These are phyloP conservation scores for Candida endomychidarum DNA, from an alignment of 805 yeast genomes.

Conservation along the genomic window DNA sequence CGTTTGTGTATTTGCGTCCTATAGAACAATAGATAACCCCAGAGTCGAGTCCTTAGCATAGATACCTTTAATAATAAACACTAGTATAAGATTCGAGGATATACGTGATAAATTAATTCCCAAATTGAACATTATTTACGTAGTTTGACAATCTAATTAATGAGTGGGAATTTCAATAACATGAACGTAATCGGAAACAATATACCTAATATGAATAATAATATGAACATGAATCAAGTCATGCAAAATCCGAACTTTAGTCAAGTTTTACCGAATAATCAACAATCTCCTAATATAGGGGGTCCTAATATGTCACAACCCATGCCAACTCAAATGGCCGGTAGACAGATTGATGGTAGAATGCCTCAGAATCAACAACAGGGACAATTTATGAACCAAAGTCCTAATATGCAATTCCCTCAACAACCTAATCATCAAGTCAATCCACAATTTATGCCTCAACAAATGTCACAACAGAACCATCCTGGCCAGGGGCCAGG, in stretches of 20 bases:
- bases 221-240: constrained; percentile 7
- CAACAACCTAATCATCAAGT: constrained; percentile 10
- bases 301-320: constrained; percentile 5
- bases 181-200: constrained; percentile 7
- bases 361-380: neutral
- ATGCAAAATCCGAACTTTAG: constrained; percentile 11
- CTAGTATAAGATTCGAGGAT: too few species aligned
- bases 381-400: constrained; percentile 14
- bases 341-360: too few species aligned
- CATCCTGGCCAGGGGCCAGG: too few species aligned
- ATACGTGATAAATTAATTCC: too few species aligned
- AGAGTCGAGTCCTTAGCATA: too few species aligned
- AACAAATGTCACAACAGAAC: constrained; percentile 10
- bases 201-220: neutral
- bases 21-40: too few species aligned
- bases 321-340: constrained; percentile 5
- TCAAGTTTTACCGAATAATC: constrained; percentile 1
- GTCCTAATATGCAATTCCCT: constrained; percentile 14
- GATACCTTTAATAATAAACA: too few species aligned
- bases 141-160: too few species aligned
- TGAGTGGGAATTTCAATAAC: constrained; percentile 4
- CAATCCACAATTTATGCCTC: constrained; percentile 10
- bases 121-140: too few species aligned
- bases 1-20: too few species aligned
- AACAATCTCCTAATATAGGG: constrained; percentile 8